Evolutionary conservation across 306 rosid species (phyloP).

Genomic region (Oemleria cerasiformis): DNA sequence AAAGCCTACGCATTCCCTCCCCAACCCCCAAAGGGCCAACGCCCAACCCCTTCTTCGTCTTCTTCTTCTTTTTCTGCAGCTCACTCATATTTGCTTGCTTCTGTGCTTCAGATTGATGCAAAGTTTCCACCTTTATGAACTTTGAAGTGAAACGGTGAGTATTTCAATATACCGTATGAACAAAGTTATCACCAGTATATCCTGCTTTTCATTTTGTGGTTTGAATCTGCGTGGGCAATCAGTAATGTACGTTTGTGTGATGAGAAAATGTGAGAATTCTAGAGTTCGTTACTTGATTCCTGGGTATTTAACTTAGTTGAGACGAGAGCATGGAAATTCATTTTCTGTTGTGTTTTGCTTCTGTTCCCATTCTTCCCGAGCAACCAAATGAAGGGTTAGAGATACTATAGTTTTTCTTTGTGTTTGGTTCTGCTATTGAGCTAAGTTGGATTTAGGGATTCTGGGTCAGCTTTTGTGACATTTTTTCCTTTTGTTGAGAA

Average conservation of each 20-base stretch:
- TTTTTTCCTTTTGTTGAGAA: not conserved
- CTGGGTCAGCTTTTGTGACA: not conserved
- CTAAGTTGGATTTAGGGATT: not conserved
- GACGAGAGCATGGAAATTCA: not conserved
- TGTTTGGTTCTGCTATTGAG: slow-evolving; percentile 1
- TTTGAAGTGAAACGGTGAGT: slow-evolving; percentile 20
- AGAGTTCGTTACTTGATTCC: not conserved
- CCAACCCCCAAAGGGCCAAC: not conserved
- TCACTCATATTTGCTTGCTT: slow-evolving; percentile 24
- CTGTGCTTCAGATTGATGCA: slow-evolving; percentile 11
- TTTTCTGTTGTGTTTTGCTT: not conserved
- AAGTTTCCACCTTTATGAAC: not conserved
- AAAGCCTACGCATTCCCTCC: not conserved
- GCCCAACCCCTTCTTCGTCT: not conserved
- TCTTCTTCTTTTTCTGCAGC: slow-evolving; percentile 17
- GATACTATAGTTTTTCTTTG: not conserved
- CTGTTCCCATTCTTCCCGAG: slow-evolving; percentile 1
- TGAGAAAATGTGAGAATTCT: slow-evolving; percentile 10
- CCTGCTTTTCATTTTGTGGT: not conserved
- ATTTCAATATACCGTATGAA: not conserved
- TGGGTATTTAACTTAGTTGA: not conserved
- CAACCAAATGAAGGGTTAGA: slow-evolving; percentile 12
- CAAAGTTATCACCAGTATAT: not conserved
- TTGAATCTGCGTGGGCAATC: slow-evolving; percentile 1
- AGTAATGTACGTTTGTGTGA: slow-evolving; percentile 17